A percentile compares a stretch with the other conserved stretches of the same genome.
Conservation (phyloP, 1,139 yeast genomes). For the Geotrichum bryndzae region DNA sequence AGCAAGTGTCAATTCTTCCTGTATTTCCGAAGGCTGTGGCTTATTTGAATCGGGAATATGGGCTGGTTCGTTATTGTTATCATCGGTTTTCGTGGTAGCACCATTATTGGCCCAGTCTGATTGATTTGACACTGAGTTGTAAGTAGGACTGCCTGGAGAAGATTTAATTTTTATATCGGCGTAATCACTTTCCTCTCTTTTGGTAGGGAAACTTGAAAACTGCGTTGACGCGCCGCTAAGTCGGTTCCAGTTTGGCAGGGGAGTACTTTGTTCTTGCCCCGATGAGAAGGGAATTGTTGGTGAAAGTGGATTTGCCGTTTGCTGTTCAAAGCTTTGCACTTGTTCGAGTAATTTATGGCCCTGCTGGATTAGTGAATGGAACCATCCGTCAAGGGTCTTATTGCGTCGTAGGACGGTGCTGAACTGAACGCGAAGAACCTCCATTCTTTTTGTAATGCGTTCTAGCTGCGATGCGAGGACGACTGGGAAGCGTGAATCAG, state of each 20-base stretch:
- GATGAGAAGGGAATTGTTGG: neutral
- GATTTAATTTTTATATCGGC: neutral
- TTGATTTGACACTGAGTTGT: neutral
- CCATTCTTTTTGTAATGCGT: constrained; percentile 1
- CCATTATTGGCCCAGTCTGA: neutral
- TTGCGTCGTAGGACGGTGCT: neutral
- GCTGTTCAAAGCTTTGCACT: neutral
- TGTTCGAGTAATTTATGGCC: neutral
- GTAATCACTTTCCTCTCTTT: neutral
- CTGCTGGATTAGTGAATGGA: neutral
- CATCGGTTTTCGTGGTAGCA: neutral
- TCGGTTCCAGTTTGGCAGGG: neutral
- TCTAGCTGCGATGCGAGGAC: constrained; percentile 2
- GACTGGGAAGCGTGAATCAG: constrained; percentile 3
- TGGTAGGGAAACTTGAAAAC: neutral
- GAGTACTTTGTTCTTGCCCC: neutral
- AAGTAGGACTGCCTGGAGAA: neutral
- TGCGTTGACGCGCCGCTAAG: neutral
- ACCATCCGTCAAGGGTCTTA: neutral
- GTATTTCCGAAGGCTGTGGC: neutral
- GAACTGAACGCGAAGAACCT: neutral
- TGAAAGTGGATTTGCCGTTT: neutral
- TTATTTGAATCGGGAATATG: neutral
- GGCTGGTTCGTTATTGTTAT: neutral
- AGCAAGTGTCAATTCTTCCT: neutral